Conservation (phyloP, 345 rosid species). For the Murraya paniculata region DNA sequence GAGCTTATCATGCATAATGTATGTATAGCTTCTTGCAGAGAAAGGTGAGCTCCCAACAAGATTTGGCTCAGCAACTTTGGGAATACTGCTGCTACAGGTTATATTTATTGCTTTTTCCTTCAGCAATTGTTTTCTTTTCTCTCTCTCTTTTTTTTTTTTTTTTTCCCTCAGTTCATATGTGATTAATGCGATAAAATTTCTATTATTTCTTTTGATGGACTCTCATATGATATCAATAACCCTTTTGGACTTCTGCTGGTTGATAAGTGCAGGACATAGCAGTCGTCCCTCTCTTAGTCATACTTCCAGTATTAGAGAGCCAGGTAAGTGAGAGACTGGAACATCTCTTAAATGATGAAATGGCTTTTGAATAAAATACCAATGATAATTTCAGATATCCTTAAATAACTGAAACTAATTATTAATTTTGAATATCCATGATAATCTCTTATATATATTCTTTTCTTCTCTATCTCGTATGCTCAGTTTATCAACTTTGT, state of each 20-base stretch:
- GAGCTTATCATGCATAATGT: slow-evolving; percentile 40
- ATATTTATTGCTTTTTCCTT: slow-evolving; percentile 7
- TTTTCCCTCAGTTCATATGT: neutral
- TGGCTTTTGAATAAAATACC: neutral
- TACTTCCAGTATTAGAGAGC: slow-evolving; percentile 89
- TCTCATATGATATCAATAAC: slow-evolving; percentile 17
- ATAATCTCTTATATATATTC: neutral
- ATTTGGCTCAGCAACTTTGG: slow-evolving; percentile 96
- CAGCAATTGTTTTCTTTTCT: neutral
- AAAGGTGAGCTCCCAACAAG: slow-evolving; percentile 97
- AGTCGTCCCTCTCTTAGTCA: slow-evolving; percentile 88
- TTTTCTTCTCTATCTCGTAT: neutral
- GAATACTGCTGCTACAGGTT: slow-evolving; percentile 97
- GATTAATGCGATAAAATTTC: slow-evolving; percentile 8
- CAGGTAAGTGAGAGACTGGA: slow-evolving; percentile 50
- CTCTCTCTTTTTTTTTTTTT: slow-evolving; percentile 1
- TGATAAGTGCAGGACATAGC: slow-evolving; percentile 80
- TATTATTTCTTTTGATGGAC: slow-evolving; percentile 1
- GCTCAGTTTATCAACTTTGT: neutral
- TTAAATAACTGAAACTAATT: neutral
- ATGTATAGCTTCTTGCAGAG: slow-evolving; percentile 93
- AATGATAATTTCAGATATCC: neutral
- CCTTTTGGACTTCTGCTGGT: slow-evolving; percentile 13
- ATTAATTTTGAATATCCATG: neutral
- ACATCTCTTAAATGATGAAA: neutral